Base-by-base conservation (phyloP, 768 basidiomycete species). In the Rhizopogon vesiculosus region DNA sequence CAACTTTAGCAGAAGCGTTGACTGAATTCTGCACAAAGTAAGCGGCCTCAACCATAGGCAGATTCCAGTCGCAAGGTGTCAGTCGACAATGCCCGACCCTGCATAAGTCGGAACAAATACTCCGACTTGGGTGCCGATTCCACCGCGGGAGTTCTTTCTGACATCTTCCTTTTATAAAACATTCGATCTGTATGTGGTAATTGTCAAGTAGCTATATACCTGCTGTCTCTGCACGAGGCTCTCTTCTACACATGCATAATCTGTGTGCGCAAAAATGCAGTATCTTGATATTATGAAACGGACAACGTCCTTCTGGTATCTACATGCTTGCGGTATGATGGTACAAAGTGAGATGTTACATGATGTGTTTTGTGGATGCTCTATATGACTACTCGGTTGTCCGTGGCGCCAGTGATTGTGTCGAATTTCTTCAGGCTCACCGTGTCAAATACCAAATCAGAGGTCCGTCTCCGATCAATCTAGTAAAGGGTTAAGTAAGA, bases 381-480 rank as follows among this genome's bases (percentile, higher is more conserved):
- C 19, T 46, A 49, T 25, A n/a, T 25, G 33, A 49, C 48, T 25
- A 22, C 22, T 10, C 33, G 22, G 35, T 38, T 38, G 35, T 38
- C 48, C 33, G 19, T 38, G 35, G 19, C 35, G 16, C 22, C 35
- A 15, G 22, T 35, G 35, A 16, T 5, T 9, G 35, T 22, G 28
- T 54, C 56, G 7, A 57, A 16, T 45, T 59, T 66, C 35, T 62
- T 66, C 18, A 19, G 45, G 35, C 45, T 45, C 19, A 64, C 51
- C 6, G 57, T 51, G 45, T 66, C 64, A 33, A 65, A 65, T 10
- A 59, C 33, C 28, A 66, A 56, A 7, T 64, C 64, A 3, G 65
- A 59, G 13, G 54, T 59, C 48, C 62, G 22, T 44, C 45, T 59
- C 18, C 59, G 39, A 35, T 7, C 41, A 38, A 42, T 53, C 65